Conservation (phyloP, 2,329 filamentous ascomycete species). For the Celoporthe dispersa region DNA sequence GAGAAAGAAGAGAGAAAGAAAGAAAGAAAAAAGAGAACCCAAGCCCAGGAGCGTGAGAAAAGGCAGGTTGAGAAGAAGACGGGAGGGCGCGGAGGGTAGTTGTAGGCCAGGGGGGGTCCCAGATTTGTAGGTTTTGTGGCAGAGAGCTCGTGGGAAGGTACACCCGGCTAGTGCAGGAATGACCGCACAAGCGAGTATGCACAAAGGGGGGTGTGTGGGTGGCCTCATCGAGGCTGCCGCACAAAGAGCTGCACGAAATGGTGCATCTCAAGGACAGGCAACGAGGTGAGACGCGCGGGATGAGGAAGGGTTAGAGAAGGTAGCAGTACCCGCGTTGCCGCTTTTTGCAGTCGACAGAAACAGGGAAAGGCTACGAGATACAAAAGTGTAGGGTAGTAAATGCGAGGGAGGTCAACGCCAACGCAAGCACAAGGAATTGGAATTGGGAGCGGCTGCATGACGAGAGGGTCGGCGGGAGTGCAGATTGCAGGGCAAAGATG, state of each 20-base stretch:
- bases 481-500: conserved; percentile 15
- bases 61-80: conserved; percentile 18
- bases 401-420: conserved; percentile 7
- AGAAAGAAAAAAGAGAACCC: conserved; percentile 2
- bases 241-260: conserved; percentile 10
- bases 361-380: background rate
- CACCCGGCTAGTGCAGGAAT: conserved; percentile 26
- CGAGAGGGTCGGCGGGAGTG: background rate
- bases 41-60: conserved; percentile 14
- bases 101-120: conserved; percentile 16
- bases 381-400: background rate
- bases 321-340: conserved; percentile 9
- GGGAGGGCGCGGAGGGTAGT: conserved; percentile 27
- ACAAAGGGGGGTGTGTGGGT: conserved; percentile 19
- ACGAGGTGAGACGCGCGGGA: conserved; percentile 9
- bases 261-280: conserved; percentile 15
- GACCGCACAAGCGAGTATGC: conserved; percentile 24
- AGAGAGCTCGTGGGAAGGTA: conserved; percentile 23
- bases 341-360: conserved; percentile 8
- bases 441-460: conserved; percentile 12
- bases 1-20: conserved; percentile 2
- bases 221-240: conserved; percentile 18
- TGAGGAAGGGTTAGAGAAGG: conserved; percentile 11
- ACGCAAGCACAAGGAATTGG: conserved; percentile 7
- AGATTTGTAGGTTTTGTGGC: conserved; percentile 29